Base-by-base conservation (phyloP, 345 rosid species). In the Boechera divaricarpa region DNA sequence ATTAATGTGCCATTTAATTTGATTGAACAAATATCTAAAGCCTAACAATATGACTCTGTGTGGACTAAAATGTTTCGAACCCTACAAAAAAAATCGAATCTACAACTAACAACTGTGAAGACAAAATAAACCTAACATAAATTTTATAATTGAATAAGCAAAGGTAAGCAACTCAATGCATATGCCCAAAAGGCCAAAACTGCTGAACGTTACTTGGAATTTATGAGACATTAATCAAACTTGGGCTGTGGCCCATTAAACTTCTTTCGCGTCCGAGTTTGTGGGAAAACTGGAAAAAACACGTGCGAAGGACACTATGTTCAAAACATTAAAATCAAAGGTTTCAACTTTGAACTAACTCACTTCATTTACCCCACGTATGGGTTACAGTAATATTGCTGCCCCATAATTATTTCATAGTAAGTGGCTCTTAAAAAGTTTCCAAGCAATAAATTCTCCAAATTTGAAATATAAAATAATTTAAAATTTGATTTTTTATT, bases 331-430 rank as follows among this genome's bases (percentile, higher is more conserved):
- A 39, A 10, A 39, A 49, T 67, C 29, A 57, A 45, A 15, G 70
- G 77, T 74, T 57, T 75, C 38, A 41, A 59, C 70, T 24, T 41
- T 69, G 33, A 77, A 44, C 69, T 35, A 21, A 60, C 62, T 38
- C 3, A 51, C 26, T 55, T 60, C 75, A 55, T 70, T 54, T 77
- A 61, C 10, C 70, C 26, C 70, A 70, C 80, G 80, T 63, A 70
- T 77, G 80, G 66, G 59, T 38, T 54, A 63, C 70, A n/a, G 11
- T 54, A 35, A 69, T 28, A 53, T 77, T 54, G 28, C 59, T 38
- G 1, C 62, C 36, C 38, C 76, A 57, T 71, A 73, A 65, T 65
- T 63, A 63, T 63, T 47, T 44, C 61, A 10, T 38, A 70, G 72
- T 71, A 70, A 77, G 72, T 77, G 72, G 67, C 9, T 35, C 35